phyloP scores from a whole-genome alignment of 208 protist species.

The Crithidia fasciculata region DNA sequence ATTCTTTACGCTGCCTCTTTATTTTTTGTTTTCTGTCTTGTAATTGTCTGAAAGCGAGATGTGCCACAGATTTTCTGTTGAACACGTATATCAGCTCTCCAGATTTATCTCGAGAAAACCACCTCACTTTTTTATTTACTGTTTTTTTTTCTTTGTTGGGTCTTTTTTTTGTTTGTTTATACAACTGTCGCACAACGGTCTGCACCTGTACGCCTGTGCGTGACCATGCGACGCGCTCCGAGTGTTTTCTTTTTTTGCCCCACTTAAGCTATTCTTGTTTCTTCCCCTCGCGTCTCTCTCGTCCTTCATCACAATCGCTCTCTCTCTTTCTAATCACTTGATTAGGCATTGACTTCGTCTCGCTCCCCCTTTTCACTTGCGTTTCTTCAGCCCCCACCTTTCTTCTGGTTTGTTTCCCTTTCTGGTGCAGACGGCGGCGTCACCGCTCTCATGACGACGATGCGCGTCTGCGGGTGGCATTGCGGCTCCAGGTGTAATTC shows the following conservation, averaged over 20 bases:
- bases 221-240: conserved; percentile 4
- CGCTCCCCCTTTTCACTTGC: not conserved
- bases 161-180: not conserved
- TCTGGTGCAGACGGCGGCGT: conserved; percentile 8
- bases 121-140: not conserved
- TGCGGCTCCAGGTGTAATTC: not conserved
- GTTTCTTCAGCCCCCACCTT: not conserved
- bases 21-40: not conserved
- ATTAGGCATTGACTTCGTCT: conserved; percentile 5
- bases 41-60: not conserved
- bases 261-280: not conserved
- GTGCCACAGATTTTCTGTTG: conserved; percentile 4
- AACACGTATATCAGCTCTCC: conserved; percentile 22
- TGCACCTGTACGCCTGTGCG: conserved; percentile 1
- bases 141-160: not conserved
- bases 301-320: conserved; percentile 1
- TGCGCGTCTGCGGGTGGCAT: not conserved
- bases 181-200: not conserved
- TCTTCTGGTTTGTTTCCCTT: not conserved
- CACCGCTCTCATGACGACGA: not conserved
- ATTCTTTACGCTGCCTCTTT: not conserved
- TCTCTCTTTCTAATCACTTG: not conserved
- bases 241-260: not conserved
- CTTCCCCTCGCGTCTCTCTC: not conserved
- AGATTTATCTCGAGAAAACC: not conserved